A percentile compares a stretch with the other conserved stretches of the same genome.
Evolutionary conservation across 345 rosid genomes (phyloP).

Genomic region (Pugionium dolabratum): DNA sequence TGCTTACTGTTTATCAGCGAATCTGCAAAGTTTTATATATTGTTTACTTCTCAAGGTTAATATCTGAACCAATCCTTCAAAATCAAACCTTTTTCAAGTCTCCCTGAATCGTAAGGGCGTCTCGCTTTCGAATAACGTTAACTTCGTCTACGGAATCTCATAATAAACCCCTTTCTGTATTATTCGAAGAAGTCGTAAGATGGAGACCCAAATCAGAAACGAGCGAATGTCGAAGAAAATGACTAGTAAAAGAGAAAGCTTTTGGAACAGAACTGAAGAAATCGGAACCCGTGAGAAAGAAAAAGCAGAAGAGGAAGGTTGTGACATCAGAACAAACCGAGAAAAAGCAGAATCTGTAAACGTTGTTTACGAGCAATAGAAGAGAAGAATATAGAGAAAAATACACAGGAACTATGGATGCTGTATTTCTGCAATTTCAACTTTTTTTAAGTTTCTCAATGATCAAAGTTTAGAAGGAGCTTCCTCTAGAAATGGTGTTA

Average conservation of each 20-base stretch:
- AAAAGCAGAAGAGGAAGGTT: slow-evolving; percentile 14
- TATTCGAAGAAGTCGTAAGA: slow-evolving; percentile 61
- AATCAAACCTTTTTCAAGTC: slow-evolving; percentile 33
- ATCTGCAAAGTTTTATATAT: not conserved
- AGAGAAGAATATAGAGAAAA: slow-evolving; percentile 14
- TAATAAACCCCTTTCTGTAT: slow-evolving; percentile 44
- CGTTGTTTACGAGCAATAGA: slow-evolving; percentile 29
- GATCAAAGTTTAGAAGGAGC: slow-evolving; percentile 48
- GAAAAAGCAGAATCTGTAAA: slow-evolving; percentile 30
- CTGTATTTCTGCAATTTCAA: too few species aligned
- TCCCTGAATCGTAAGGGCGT: not conserved
- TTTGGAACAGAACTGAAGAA: slow-evolving; percentile 51
- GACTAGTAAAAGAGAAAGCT: slow-evolving; percentile 44
- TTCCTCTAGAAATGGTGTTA: slow-evolving; percentile 53
- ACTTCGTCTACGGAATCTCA: slow-evolving; percentile 28
- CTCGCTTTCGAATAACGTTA: slow-evolving; percentile 26
- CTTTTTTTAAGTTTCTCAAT: not conserved
- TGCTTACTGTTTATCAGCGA: not conserved
- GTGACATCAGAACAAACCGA: slow-evolving; percentile 10
- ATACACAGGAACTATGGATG: slow-evolving; percentile 1
- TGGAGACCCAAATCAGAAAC: slow-evolving; percentile 44
- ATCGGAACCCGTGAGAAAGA: slow-evolving; percentile 24
- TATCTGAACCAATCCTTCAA: slow-evolving; percentile 24
- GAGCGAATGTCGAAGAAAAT: slow-evolving; percentile 25
- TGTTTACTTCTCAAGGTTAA: not conserved